A percentile compares a stretch with the other conserved stretches of the same genome.
These are phyloP conservation scores for Penicillium sclerotigenum DNA, from an alignment of 2,329 filamentous ascomycete species.

Conservation along the genomic window DNA sequence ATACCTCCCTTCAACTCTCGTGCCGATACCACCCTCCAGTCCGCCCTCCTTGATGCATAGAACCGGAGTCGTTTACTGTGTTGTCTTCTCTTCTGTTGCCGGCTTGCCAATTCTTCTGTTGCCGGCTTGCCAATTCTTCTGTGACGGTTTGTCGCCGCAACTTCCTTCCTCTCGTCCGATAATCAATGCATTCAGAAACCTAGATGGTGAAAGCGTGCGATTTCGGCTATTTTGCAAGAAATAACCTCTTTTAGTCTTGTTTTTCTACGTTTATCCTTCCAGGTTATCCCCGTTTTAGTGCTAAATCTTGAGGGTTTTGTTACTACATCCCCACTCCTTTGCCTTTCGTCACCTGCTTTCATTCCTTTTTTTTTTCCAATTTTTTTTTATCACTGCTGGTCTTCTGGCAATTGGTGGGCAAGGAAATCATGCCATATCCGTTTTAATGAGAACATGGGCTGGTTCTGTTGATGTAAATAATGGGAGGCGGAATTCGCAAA, in stretches of 20 bases:
- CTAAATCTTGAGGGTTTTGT: conserved; percentile 6
- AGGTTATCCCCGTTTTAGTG: conserved; percentile 8
- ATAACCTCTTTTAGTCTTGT: conserved; percentile 23
- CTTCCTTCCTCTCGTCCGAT: conserved; percentile 18
- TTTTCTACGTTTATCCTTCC: conserved; percentile 10
- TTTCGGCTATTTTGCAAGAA: conserved; percentile 19
- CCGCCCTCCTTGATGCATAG: conserved; percentile 34
- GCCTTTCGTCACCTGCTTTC: conserved; percentile 8
- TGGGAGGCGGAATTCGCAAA: conserved; percentile 21
- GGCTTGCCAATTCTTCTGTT: conserved; percentile 18
- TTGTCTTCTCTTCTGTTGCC: conserved; percentile 27
- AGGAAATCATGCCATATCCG: conserved; percentile 29
- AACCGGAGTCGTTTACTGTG: conserved; percentile 38
- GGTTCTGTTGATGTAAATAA: conserved; percentile 36
- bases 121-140: conserved; percentile 18
- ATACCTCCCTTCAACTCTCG: conserved; percentile 20
- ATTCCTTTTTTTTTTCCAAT: conserved; percentile 11
- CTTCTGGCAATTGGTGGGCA: conserved; percentile 21
- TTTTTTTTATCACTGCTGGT: conserved; percentile 14
- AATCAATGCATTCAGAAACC: conserved; percentile 26
- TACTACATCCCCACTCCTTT: conserved; percentile 16
- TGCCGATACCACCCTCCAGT: conserved; percentile 26
- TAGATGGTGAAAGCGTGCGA: conserved; percentile 32
- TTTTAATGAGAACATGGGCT: conserved; percentile 37
- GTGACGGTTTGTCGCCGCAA: conserved; percentile 16